Evolutionary conservation across 306 rosid genomes (phyloP), one percentile per base, ranked within the genome.

Genomic region (Quercus robur): DNA sequence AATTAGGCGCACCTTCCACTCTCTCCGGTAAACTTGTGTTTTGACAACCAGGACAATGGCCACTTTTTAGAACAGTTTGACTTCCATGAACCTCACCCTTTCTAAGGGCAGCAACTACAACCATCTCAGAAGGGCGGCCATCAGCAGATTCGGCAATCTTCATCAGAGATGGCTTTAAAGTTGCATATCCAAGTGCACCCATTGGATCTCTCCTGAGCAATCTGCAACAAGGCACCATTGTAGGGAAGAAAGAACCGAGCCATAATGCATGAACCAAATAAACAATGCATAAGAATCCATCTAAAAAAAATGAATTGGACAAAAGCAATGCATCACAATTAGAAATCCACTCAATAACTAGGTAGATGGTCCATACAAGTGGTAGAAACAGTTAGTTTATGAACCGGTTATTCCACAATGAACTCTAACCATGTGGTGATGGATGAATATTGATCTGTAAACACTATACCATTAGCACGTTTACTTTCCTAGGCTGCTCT

Each of bases 171-270:
- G 93, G 97, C 81, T 88, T 85, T 78, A 71, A 82, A 86, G 85
- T 81, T 67, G 94, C 89, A 90, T 91, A 88, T 81, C 97, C 98
- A 83, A 93, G 97, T 41, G 98, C 98, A 82, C 98, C 97, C 98
- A 90, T 93, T 80, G 97, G 97, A 88, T 93, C 85, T 88, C 98
- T 91, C 86, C 98, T 87, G 54, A 93, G 89, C 76, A 91, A 83
- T 88, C 98, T 93, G 83, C 83, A 74, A 78, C 75, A 25, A 68
- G n/a, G 74, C 78, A 74, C 38, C 73, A 76, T 71, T 69, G n/a
- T 79, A 77, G 75, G n/a, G 13, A 55, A 64, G 51, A 15, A 55
- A 28, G 51, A 78, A 44, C 19, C 8, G 4, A 81, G 78, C 46
- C 67, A 67, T 18, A 58, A 66, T 52, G n/a, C 81, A 84, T 62